Evolutionary conservation across 257 asterid genomes (phyloP).

Genomic region (Fraxinus cuspidata): DNA sequence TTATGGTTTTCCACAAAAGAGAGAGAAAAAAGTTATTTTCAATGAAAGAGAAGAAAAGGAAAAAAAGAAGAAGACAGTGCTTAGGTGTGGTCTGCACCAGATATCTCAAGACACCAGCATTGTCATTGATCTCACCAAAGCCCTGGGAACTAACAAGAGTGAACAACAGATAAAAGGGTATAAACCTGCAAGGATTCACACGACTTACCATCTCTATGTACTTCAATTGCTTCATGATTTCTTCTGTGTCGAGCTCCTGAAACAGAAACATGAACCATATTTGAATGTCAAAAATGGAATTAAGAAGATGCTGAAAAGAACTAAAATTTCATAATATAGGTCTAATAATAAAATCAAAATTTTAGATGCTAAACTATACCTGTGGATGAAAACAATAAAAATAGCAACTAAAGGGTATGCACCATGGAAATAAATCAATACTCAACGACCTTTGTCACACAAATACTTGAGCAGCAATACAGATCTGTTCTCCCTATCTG

Average conservation of each 20-base stretch:
- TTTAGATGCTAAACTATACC: not conserved
- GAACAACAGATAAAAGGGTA: not conserved
- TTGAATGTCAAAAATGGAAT: not conserved
- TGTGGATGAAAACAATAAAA: not conserved
- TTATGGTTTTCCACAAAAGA: not conserved
- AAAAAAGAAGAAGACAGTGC: not conserved
- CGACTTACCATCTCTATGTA: conserved; percentile 69
- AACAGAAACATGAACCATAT: conserved; percentile 28
- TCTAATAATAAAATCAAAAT: not conserved
- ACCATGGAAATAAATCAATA: not conserved
- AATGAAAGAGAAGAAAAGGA: not conserved
- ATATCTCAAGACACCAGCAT: not conserved
- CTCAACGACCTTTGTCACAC: not conserved
- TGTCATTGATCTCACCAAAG: not conserved
- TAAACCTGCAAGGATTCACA: not conserved
- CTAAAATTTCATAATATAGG: not conserved
- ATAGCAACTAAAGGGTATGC: not conserved
- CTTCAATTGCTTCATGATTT: conserved; percentile 79
- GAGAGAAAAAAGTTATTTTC: not conserved
- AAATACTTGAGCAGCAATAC: not conserved
- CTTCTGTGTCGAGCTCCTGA: conserved; percentile 83
- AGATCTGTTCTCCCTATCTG: not conserved
- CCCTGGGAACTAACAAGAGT: not conserved
- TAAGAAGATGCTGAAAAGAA: conserved; percentile 10
- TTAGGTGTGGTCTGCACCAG: not conserved